Conservation (phyloP, 106 monocot species). For the Amphibolis antarctica region DNA sequence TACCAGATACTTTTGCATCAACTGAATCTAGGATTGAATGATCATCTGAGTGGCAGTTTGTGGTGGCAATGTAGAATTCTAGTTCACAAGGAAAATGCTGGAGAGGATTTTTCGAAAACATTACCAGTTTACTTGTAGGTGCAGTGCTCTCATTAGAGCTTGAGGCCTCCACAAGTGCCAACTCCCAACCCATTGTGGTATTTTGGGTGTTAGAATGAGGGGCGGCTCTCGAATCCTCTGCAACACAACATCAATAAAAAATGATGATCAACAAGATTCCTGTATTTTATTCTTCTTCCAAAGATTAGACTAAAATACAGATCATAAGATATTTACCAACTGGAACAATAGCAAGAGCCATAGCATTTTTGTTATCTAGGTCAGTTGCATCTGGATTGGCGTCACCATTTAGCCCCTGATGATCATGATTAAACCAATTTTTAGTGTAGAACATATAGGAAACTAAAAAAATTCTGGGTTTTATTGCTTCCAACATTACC, state of each 20-base stretch:
- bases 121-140: slow-evolving; percentile 73
- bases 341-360: slow-evolving; percentile 90
- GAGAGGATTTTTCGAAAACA: not conserved
- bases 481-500: slow-evolving; percentile 20
- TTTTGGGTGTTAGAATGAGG: slow-evolving; percentile 21
- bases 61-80: not conserved
- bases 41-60: not conserved
- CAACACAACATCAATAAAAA: slow-evolving; percentile 11
- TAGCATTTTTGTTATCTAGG: slow-evolving; percentile 68
- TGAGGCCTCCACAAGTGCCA: slow-evolving; percentile 75
- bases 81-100: slow-evolving; percentile 4
- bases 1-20: too few relatives aligned
- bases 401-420: slow-evolving; percentile 44
- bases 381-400: slow-evolving; percentile 41
- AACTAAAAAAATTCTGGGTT: not conserved
- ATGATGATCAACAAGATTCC: slow-evolving; percentile 1
- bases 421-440: not conserved
- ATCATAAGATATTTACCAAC: slow-evolving; percentile 44
- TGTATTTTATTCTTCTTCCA: not conserved
- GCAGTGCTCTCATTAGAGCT: slow-evolving; percentile 73
- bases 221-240: slow-evolving; percentile 43
- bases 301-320: too few relatives aligned
- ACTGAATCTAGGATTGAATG: not conserved
- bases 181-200: slow-evolving; percentile 75
- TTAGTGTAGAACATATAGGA: not conserved